Base-by-base conservation (phyloP, 495 filamentous ascomycete species). In the Penicillium simplicissimum region DNA sequence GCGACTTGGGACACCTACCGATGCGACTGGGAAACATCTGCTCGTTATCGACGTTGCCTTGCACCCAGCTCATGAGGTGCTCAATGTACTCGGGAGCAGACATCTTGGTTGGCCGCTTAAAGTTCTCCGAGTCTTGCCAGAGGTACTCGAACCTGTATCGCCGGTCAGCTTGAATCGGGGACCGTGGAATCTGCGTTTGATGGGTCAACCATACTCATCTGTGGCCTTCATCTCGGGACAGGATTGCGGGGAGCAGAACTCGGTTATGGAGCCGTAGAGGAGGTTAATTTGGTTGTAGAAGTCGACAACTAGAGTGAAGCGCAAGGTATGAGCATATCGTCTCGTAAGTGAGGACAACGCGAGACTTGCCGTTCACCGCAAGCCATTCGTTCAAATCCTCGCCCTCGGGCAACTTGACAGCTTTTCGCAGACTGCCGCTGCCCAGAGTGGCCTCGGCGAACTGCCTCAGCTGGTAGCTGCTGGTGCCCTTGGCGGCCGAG, bases 271-370 rank as follows among this genome's bases (percentile, higher is more conserved):
- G 60, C 95, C 95, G 75, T 98, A 98, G 56, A 98, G 89, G 28
- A 98, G 87, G 78, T 98, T 98, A 75, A 98, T 95, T 75, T 98
- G 95, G 79, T 98, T 98, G 86, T 98, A 98, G 78, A 98, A 98
- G 75, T 98, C 95, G 79, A 98, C 95, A 71, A 98, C 94, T 96
- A 66, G 47, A 49, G 28, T 42, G 34, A 37, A 31, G 34, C 59
- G 35, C 25, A 40, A 33, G n/a, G n/a, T 8, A 5, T 65, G 40
- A 66, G 61, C 42, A 55, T 53, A 10, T 34, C 40, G 21, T 40
- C 37, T 28, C n/a, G 17, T n/a, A 2, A 17, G 34, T 35, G 35
- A 33, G 8, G 11, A 4, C 21, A 8, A 45, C 17, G 21, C 25
- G 34, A 11, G 17, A 49, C 84, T 55, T 78, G 96, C 93, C 86